Conservation (phyloP, 2,329 filamentous ascomycete species). For the Bipolaris bicolor region DNA sequence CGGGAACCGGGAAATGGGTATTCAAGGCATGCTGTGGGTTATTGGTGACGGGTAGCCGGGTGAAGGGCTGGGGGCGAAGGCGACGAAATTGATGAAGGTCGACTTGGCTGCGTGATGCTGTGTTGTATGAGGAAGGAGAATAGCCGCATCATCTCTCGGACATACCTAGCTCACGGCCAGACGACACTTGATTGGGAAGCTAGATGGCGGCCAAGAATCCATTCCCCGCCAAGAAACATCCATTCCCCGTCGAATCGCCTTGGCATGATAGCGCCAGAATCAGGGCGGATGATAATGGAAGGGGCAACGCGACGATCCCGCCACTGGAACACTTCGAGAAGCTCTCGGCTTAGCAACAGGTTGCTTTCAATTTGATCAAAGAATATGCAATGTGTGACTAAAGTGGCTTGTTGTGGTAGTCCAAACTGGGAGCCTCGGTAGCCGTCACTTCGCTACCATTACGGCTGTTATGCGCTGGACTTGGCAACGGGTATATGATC, state of each 20-base stretch:
- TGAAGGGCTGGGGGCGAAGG: conserved; percentile 18
- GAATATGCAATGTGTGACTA: neutral
- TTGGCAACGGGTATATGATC: neutral
- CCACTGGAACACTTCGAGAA: conserved; percentile 5
- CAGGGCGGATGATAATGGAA: conserved; percentile 7
- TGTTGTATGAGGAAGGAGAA: conserved; percentile 33
- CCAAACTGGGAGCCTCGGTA: neutral
- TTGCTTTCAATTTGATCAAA: too few relatives aligned
- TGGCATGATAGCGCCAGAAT: conserved; percentile 27
- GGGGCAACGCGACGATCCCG: neutral
- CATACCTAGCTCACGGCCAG: conserved; percentile 19
- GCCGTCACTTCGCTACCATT: neutral
- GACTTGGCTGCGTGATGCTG: conserved; percentile 31
- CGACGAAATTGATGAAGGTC: conserved; percentile 20
- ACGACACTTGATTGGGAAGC: conserved; percentile 34
- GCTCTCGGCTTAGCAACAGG: neutral
- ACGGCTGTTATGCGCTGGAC: neutral
- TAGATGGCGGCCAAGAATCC: conserved; percentile 19
- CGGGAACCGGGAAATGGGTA: conserved; percentile 24
- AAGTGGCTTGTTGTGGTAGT: neutral
- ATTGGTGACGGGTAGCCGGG: conserved; percentile 17
- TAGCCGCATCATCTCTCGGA: conserved; percentile 23
- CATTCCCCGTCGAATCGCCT: conserved; percentile 18
- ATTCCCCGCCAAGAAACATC: conserved; percentile 11
- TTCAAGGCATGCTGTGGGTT: conserved; percentile 12